These are phyloP conservation scores for Cyberlindnera bimundalis DNA, from an alignment of 805 yeast genomes.

Conservation along the genomic window DNA sequence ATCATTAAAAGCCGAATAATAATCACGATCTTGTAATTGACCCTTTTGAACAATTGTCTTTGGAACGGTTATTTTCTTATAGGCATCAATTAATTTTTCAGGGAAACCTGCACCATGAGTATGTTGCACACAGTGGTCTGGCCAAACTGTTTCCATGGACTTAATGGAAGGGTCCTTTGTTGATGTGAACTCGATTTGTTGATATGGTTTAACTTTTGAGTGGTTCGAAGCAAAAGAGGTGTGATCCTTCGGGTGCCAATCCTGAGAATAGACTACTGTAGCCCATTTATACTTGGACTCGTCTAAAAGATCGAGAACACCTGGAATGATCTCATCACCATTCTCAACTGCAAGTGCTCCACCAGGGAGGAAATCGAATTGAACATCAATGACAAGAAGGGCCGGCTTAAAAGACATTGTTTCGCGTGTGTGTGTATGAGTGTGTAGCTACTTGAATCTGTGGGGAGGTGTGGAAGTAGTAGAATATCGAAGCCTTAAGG, in stretches of 20 bases:
- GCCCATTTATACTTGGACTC: conserved; percentile 49
- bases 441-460: no score
- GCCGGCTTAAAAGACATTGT: conserved; percentile 39
- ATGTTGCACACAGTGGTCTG: conserved; percentile 82
- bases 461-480: no score
- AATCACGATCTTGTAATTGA: conserved; percentile 65
- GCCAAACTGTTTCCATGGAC: conserved; percentile 65
- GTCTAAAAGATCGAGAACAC: conserved; percentile 46
- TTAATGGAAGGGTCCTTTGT: conserved; percentile 39
- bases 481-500: no score
- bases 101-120: conserved; percentile 67
- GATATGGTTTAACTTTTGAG: conserved; percentile 44
- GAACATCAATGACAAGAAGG: conserved; percentile 73
- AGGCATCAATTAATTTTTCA: conserved; percentile 37
- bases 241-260: conserved; percentile 85
- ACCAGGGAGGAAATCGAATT: conserved; percentile 82
- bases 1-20: conserved; percentile 84
- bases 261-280: conserved; percentile 69
- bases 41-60: conserved; percentile 66
- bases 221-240: conserved; percentile 79
- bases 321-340: conserved; percentile 57
- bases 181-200: conserved; percentile 43
- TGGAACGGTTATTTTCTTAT: conserved; percentile 34
- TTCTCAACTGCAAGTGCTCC: conserved; percentile 73
- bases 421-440: no score